phyloP scores from a whole-genome alignment of 805 yeast genomes.

The Brettanomyces nanus region DNA sequence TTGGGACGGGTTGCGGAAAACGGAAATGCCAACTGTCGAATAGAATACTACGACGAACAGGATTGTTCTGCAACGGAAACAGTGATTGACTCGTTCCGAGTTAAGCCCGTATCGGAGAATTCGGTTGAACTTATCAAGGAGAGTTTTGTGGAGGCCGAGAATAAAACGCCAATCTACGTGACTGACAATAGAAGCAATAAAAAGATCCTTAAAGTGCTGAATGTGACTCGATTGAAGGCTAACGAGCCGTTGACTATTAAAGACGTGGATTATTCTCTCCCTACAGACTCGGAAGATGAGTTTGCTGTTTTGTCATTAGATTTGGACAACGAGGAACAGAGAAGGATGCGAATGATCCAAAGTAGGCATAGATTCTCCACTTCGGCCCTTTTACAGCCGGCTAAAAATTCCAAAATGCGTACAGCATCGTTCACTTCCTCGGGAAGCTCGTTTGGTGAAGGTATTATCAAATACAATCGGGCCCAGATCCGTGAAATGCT shows the following conservation, averaged over 20 bases:
- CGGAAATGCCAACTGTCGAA: constrained; percentile 10
- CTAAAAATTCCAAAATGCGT: constrained; percentile 5
- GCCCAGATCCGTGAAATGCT: constrained; percentile 27
- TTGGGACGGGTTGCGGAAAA: constrained; percentile 2
- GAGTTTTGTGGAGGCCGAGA: constrained; percentile 12
- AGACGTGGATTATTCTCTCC: constrained; percentile 10
- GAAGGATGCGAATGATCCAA: background rate
- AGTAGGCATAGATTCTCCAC: background rate
- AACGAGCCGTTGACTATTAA: constrained; percentile 4
- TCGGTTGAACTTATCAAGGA: constrained; percentile 17
- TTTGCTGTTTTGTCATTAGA: constrained; percentile 7
- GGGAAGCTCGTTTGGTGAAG: constrained; percentile 29
- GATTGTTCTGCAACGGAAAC: constrained; percentile 6
- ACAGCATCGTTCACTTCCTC: constrained; percentile 27
- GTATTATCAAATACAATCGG: constrained; percentile 26
- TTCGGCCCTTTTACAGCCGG: background rate
- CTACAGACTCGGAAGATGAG: constrained; percentile 10
- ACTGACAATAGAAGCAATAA: constrained; percentile 11
- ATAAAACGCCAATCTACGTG: constrained; percentile 18
- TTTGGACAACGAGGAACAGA: constrained; percentile 1
- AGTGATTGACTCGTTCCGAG: constrained; percentile 19
- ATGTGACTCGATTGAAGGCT: constrained; percentile 3
- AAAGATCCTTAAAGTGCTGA: constrained; percentile 16
- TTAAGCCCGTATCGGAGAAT: constrained; percentile 14
- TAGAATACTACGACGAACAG: constrained; percentile 11